Conservation (phyloP, 768 basidiomycete genomes). For the Tremella fuciformis region DNA sequence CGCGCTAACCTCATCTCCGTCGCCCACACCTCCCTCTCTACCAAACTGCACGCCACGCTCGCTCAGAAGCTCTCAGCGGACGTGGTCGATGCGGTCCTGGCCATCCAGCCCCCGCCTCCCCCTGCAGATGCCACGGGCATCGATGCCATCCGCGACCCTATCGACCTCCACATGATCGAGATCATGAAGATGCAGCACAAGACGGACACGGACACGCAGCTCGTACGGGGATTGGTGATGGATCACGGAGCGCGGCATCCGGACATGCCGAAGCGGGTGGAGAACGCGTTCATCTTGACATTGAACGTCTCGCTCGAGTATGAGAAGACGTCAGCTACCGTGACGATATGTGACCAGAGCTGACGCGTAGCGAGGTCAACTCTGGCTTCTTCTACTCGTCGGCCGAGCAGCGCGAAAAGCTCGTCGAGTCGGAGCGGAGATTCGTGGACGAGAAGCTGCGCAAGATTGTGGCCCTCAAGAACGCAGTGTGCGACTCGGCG, state of each 20-base stretch:
- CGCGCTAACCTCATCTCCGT: slow-evolving; percentile 88
- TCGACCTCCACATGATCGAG: slow-evolving; percentile 98
- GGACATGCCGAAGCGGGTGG: slow-evolving; percentile 97
- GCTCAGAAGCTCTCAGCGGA: slow-evolving; percentile 85
- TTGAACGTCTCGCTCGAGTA: slow-evolving; percentile 97
- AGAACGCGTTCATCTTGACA: slow-evolving; percentile 91
- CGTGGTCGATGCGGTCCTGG: slow-evolving; percentile 89
- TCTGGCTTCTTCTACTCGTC: slow-evolving; percentile 99
- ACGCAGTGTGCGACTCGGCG: slow-evolving; percentile 89
- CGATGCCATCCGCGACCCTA: slow-evolving; percentile 60
- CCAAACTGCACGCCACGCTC: slow-evolving; percentile 77
- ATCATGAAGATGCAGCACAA: slow-evolving; percentile 99
- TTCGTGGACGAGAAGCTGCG: slow-evolving; percentile 91
- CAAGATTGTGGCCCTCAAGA: slow-evolving; percentile 96
- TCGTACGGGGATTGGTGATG: slow-evolving; percentile 89
- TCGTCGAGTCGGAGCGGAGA: slow-evolving; percentile 92
- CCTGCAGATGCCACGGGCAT: slow-evolving; percentile 52
- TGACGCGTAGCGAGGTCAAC: slow-evolving; percentile 81
- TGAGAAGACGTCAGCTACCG: slow-evolving; percentile 85
- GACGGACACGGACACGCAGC: slow-evolving; percentile 92
- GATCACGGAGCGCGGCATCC: slow-evolving; percentile 98
- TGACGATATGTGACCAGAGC: background rate
- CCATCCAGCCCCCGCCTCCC: slow-evolving; percentile 63
- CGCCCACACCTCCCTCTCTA: slow-evolving; percentile 90
- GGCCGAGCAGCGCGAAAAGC: slow-evolving; percentile 95